phyloP scores from a whole-genome alignment of 441 rosid genomes.

The Adansonia gregorii region DNA sequence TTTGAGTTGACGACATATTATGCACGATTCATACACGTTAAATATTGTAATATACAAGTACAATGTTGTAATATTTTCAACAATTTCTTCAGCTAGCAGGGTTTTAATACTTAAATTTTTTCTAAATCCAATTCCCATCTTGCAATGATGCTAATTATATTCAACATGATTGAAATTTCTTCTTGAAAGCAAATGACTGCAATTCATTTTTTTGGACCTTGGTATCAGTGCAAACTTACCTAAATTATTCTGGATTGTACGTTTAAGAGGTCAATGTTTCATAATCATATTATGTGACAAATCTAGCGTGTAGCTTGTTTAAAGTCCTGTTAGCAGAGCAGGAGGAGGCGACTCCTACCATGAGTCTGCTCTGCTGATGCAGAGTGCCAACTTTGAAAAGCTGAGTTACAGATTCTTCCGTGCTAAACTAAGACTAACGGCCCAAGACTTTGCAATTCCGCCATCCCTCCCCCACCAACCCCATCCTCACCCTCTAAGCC shows the following conservation, averaged over 20 bases:
- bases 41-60: neutral
- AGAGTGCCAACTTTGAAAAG: slow-evolving; percentile 12
- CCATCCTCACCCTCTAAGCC: neutral
- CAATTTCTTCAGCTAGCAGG: neutral
- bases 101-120: too few relatives aligned
- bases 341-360: neutral
- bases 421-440: neutral
- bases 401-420: neutral
- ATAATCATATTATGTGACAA: neutral
- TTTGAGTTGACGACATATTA: neutral
- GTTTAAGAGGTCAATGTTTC: slow-evolving; percentile 27
- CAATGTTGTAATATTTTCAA: neutral
- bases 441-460: slow-evolving; percentile 22
- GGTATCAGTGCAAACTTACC: slow-evolving; percentile 32
- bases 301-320: neutral
- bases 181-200: slow-evolving; percentile 15
- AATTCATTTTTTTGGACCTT: neutral
- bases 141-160: neutral
- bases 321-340: slow-evolving; percentile 20
- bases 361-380: neutral
- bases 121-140: neutral
- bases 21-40: neutral
- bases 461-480: slow-evolving; percentile 18
- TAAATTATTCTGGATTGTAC: slow-evolving; percentile 6
- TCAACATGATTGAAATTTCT: slow-evolving; percentile 3